Percentiles rank a stretch among this genome's conserved stretches.
These are phyloP conservation scores for Gossypium lobatum DNA, from an alignment of 441 rosid species.

Conservation along the genomic window DNA sequence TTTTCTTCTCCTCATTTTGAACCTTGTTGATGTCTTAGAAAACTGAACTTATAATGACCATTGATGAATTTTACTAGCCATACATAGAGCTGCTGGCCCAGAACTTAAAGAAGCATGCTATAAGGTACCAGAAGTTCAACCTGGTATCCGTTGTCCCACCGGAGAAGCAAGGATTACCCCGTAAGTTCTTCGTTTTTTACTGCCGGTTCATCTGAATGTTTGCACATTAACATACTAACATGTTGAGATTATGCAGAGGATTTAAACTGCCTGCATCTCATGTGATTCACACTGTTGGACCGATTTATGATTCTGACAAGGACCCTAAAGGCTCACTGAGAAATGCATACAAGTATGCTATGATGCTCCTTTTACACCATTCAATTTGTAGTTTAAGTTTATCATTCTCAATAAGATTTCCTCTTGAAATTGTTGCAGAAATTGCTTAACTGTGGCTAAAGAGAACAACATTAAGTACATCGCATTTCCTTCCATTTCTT, in stretches of 20 bases:
- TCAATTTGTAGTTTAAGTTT: neutral
- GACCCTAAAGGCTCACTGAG: slow-evolving; percentile 38
- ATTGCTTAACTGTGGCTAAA: slow-evolving; percentile 67
- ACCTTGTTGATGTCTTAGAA: neutral
- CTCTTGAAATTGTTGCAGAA: slow-evolving; percentile 36
- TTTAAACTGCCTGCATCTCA: slow-evolving; percentile 73
- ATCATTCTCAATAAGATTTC: neutral
- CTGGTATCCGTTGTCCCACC: slow-evolving; percentile 67
- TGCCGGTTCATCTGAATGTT: slow-evolving; percentile 50
- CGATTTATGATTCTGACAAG: slow-evolving; percentile 48
- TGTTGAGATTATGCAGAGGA: slow-evolving; percentile 45
- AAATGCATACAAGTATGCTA: slow-evolving; percentile 51
- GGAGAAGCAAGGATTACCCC: slow-evolving; percentile 88
- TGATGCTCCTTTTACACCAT: slow-evolving; percentile 1
- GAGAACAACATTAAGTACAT: slow-evolving; percentile 66
- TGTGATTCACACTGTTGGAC: slow-evolving; percentile 88
- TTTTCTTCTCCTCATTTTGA: neutral
- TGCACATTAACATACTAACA: slow-evolving; percentile 31
- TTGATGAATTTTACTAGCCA: neutral
- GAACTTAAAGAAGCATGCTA: slow-evolving; percentile 67
- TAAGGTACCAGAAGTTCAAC: slow-evolving; percentile 65
- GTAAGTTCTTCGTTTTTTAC: slow-evolving; percentile 23
- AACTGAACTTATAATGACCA: neutral
- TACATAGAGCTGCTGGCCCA: slow-evolving; percentile 54
- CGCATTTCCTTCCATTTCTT: slow-evolving; percentile 89